These are phyloP conservation scores for Sporothrix pseudoabietina DNA, from an alignment of 2,329 filamentous ascomycete species.

Conservation along the genomic window DNA sequence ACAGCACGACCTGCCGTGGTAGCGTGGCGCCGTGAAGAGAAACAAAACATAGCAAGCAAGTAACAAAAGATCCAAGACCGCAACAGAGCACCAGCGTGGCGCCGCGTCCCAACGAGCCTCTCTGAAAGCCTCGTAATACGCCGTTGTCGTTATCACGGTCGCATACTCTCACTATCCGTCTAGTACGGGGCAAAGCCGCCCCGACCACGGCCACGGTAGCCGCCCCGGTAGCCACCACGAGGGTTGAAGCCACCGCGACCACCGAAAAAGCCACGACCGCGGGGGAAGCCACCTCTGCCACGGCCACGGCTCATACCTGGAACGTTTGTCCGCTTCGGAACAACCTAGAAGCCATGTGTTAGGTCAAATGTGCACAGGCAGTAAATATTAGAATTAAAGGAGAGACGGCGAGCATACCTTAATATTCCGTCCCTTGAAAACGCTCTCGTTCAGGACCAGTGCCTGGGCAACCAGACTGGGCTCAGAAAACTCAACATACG, in stretches of 20 bases:
- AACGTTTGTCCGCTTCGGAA: slow-evolving; percentile 92
- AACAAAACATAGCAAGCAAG: neutral
- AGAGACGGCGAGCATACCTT: slow-evolving; percentile 54
- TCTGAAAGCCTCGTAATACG: no score
- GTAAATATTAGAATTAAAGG: neutral
- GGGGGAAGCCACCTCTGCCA: slow-evolving; percentile 54
- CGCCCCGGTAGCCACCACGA: slow-evolving; percentile 59
- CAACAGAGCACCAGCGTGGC: neutral
- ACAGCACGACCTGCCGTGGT: neutral
- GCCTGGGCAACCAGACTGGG: slow-evolving; percentile 90
- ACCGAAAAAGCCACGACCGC: slow-evolving; percentile 54
- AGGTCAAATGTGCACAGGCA: neutral
- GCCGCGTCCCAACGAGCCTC: neutral
- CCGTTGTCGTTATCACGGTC: neutral
- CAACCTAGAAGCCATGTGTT: slow-evolving; percentile 51
- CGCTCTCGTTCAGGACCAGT: slow-evolving; percentile 91
- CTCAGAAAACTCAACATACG: slow-evolving; percentile 97
- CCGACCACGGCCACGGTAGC: slow-evolving; percentile 66
- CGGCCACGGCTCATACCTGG: slow-evolving; percentile 89
- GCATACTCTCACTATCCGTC: neutral
- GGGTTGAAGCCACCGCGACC: slow-evolving; percentile 57
- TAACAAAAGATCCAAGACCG: neutral
- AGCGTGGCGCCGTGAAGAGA: neutral
- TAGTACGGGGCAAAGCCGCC: slow-evolving; percentile 19
- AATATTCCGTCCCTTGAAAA: slow-evolving; percentile 91